phyloP scores from a whole-genome alignment of 2,329 filamentous ascomycete species.

The Calonectria pseudoturangicola region DNA sequence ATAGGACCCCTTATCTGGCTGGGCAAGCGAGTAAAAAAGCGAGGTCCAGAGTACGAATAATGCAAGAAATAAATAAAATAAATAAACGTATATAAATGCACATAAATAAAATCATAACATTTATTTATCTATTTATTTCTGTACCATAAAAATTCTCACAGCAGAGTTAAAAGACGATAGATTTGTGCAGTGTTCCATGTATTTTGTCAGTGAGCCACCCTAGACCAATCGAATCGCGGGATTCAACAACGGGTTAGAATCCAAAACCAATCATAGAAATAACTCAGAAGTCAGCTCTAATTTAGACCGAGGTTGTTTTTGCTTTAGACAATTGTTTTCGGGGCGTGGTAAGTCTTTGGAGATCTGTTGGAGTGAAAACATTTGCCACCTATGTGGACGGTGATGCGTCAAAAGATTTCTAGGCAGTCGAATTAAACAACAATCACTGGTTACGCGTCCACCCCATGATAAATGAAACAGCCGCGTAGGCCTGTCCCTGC shows the following conservation, averaged over 20 bases:
- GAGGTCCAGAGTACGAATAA: too few species aligned
- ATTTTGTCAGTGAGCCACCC: neutral
- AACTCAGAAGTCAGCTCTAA: neutral
- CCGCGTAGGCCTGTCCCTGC: slow-evolving; percentile 18
- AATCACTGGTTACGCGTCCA: neutral
- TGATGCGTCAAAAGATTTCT: neutral
- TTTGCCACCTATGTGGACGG: neutral
- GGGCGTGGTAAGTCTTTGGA: neutral
- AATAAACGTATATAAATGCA: too few species aligned
- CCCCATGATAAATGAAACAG: neutral
- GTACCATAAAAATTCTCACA: too few species aligned
- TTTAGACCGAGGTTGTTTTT: neutral
- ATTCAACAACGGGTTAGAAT: neutral
- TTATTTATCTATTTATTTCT: too few species aligned
- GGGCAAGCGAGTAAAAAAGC: too few species aligned
- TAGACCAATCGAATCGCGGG: neutral
- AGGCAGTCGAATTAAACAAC: neutral
- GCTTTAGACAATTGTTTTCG: neutral
- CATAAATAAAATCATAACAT: too few species aligned
- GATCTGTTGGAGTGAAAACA: neutral
- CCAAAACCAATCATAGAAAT: neutral
- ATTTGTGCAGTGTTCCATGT: too few species aligned
- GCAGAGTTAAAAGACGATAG: too few species aligned
- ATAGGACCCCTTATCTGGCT: too few species aligned
- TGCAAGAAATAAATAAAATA: too few species aligned